These are phyloP conservation scores for Fusarium cyanostomum DNA, from an alignment of 2,329 filamentous ascomycete species.

Conservation along the genomic window DNA sequence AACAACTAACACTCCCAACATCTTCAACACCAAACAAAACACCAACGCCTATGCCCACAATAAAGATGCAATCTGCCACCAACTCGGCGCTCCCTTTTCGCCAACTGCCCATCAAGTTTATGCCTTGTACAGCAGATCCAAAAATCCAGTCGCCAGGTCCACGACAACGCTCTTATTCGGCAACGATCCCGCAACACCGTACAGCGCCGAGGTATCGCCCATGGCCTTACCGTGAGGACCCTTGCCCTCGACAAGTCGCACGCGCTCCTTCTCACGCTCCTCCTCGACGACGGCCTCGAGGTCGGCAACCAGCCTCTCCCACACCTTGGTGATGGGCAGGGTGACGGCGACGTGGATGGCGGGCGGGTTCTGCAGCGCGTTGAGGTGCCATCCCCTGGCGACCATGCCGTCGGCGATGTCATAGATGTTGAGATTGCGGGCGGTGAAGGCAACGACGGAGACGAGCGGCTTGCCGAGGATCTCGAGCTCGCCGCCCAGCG, in stretches of 20 bases:
- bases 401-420: slow-evolving; percentile 92
- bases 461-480: slow-evolving; percentile 88
- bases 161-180: slow-evolving; percentile 96
- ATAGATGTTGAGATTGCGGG: slow-evolving; percentile 89
- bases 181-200: slow-evolving; percentile 93
- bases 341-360: slow-evolving; percentile 96
- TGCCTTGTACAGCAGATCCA: slow-evolving; percentile 92
- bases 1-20: slow-evolving; percentile 1
- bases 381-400: slow-evolving; percentile 90
- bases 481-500: slow-evolving; percentile 76
- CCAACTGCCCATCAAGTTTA: slow-evolving; percentile 50
- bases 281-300: slow-evolving; percentile 72
- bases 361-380: slow-evolving; percentile 89
- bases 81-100: slow-evolving; percentile 1
- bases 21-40: slow-evolving; percentile 12
- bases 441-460: slow-evolving; percentile 87
- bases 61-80: slow-evolving; percentile 9
- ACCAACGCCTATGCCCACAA: slow-evolving; percentile 21
- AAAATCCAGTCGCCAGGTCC: slow-evolving; percentile 87
- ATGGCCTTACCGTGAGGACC: slow-evolving; percentile 71
- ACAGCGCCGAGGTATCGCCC: slow-evolving; percentile 86
- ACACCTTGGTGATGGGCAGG: slow-evolving; percentile 81
- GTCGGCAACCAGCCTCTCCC: slow-evolving; percentile 81
- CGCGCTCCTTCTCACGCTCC: slow-evolving; percentile 84
- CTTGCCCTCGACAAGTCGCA: slow-evolving; percentile 75